phyloP scores from a whole-genome alignment of 306 rosid genomes.

The Begonia masoniana region DNA sequence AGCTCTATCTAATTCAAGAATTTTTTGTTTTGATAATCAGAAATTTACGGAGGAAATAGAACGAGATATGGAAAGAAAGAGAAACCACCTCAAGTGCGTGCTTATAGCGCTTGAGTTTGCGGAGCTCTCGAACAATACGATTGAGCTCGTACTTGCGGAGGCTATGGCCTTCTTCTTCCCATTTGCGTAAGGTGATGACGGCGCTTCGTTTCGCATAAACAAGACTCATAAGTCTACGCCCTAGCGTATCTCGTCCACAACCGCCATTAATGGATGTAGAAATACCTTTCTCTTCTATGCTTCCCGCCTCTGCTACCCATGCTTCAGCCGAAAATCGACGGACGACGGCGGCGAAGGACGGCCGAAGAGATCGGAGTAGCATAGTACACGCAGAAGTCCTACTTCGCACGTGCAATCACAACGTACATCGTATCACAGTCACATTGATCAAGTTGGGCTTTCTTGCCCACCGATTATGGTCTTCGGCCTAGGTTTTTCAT shows the following conservation, averaged over 20 bases:
- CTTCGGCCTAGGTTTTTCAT: no score
- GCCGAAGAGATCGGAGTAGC: slow-evolving; percentile 37
- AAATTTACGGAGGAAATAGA: background rate
- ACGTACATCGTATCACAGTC: no score
- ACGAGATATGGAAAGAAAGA: background rate
- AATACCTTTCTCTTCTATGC: slow-evolving; percentile 2
- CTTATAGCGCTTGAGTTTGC: slow-evolving; percentile 62
- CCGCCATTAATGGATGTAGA: slow-evolving; percentile 1
- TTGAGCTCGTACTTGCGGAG: slow-evolving; percentile 76
- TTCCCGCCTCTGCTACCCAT: slow-evolving; percentile 10
- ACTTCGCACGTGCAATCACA: no score
- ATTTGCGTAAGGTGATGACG: slow-evolving; percentile 50
- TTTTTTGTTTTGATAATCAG: background rate
- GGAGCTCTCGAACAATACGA: slow-evolving; percentile 82
- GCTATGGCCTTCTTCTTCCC: slow-evolving; percentile 73
- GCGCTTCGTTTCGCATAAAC: slow-evolving; percentile 74
- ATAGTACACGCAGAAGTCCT: background rate
- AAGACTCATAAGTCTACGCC: slow-evolving; percentile 64
- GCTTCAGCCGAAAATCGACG: slow-evolving; percentile 40
- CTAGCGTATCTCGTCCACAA: slow-evolving; percentile 50
- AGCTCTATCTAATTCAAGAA: background rate
- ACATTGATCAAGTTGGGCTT: no score
- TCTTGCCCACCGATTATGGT: no score
- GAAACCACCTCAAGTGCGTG: slow-evolving; percentile 88
- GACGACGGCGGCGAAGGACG: slow-evolving; percentile 17